These are phyloP conservation scores for Alternaria triticina DNA, from an alignment of 2,329 filamentous ascomycete species.

Conservation along the genomic window DNA sequence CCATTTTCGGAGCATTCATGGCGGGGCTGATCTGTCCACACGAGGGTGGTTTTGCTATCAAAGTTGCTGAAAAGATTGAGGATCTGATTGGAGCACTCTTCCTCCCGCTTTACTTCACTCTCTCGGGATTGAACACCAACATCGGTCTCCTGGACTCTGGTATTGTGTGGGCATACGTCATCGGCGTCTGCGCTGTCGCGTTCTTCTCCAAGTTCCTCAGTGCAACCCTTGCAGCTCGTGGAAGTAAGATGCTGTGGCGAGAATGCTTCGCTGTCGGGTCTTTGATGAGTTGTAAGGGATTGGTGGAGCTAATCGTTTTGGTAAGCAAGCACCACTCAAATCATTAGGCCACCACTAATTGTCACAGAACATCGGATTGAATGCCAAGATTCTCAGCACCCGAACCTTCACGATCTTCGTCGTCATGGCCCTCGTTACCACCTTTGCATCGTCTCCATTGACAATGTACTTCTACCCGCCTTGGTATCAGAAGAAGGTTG, in stretches of 20 bases:
- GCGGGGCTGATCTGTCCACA: slow-evolving; percentile 89
- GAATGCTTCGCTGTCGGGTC: slow-evolving; percentile 88
- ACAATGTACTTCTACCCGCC: slow-evolving; percentile 76
- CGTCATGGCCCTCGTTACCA: slow-evolving; percentile 89
- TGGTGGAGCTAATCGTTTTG: slow-evolving; percentile 93
- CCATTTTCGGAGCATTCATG: slow-evolving; percentile 93
- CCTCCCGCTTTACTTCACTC: slow-evolving; percentile 88
- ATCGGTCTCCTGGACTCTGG: slow-evolving; percentile 82
- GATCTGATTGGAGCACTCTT: slow-evolving; percentile 86
- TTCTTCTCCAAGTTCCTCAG: slow-evolving; percentile 86
- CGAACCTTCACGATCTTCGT: slow-evolving; percentile 93
- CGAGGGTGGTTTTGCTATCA: slow-evolving; percentile 88
- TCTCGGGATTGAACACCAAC: slow-evolving; percentile 88
- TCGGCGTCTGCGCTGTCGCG: slow-evolving; percentile 81
- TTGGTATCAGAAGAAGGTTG: slow-evolving; percentile 76
- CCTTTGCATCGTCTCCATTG: slow-evolving; percentile 81
- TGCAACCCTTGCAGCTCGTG: slow-evolving; percentile 76
- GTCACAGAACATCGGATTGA: slow-evolving; percentile 75
- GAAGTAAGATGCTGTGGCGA: slow-evolving; percentile 83
- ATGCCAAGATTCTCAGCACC: slow-evolving; percentile 79
- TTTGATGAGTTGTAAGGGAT: slow-evolving; percentile 95
- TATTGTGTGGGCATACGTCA: slow-evolving; percentile 86
- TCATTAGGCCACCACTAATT: slow-evolving; percentile 16
- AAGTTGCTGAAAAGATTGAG: slow-evolving; percentile 91
- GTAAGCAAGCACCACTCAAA: slow-evolving; percentile 57